A percentile compares a stretch with the other conserved stretches of the same genome.
phyloP scores from a whole-genome alignment of 192 early-diverging fungal genomes.

The Umbelopsis isabellina region DNA sequence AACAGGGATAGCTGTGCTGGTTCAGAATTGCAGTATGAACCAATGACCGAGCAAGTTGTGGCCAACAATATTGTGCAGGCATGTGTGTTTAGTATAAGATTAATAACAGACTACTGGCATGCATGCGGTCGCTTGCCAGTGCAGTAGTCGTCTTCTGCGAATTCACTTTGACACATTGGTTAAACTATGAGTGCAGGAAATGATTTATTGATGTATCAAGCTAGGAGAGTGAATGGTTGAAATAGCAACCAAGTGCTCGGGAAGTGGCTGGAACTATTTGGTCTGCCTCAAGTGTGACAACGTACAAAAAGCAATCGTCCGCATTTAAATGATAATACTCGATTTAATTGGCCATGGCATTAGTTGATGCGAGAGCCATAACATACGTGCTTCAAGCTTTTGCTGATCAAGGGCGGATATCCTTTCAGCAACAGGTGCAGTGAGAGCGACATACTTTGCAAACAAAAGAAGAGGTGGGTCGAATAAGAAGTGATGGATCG shows the following conservation, averaged over 20 bases:
- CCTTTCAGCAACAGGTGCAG: too few relatives aligned
- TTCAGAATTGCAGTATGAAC: constrained; percentile 9
- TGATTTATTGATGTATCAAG: not conserved
- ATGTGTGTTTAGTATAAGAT: too few relatives aligned
- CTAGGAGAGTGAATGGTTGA: not conserved
- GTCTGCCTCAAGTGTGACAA: not conserved
- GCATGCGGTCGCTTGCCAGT: too few relatives aligned
- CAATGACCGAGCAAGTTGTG: not conserved
- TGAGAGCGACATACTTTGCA: too few relatives aligned
- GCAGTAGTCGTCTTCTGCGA: too few relatives aligned
- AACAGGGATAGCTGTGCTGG: not conserved
- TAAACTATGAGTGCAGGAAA: not conserved
- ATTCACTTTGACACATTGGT: too few relatives aligned
- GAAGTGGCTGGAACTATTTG: not conserved
- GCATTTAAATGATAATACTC: constrained; percentile 3
- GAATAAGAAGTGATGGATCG: too few relatives aligned
- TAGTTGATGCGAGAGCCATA: not conserved
- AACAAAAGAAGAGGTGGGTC: too few relatives aligned
- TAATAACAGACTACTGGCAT: too few relatives aligned
- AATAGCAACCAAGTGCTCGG: constrained; percentile 7
- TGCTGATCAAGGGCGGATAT: too few relatives aligned
- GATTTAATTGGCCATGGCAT: not conserved
- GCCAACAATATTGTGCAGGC: not conserved
- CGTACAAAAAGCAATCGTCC: not conserved
- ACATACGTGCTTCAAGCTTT: not conserved